Evolutionary conservation across 2,329 filamentous ascomycete genomes (phyloP).

Genomic region (Ceratocystis variospora): DNA sequence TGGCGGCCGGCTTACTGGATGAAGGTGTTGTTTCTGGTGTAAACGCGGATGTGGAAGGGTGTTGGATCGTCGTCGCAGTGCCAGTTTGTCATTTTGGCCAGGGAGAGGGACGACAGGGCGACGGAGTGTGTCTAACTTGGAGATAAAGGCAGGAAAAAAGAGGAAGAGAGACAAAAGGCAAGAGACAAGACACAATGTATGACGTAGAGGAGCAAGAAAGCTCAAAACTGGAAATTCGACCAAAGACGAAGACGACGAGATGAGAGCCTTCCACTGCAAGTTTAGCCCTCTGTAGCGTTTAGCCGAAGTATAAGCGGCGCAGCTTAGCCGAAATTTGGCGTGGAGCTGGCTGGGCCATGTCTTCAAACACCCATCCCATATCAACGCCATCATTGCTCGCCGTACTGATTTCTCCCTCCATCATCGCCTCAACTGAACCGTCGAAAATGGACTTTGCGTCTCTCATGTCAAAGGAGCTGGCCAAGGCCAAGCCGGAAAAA

Average conservation of each 20-base stretch:
- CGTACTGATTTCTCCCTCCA: neutral
- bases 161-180: neutral
- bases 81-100: conserved; percentile 18
- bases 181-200: neutral
- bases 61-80: conserved; percentile 34
- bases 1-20: conserved; percentile 41
- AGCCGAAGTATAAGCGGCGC: conserved; percentile 8
- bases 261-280: neutral
- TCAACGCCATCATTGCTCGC: neutral
- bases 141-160: too few relatives aligned
- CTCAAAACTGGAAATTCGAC: too few relatives aligned
- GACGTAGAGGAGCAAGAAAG: neutral
- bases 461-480: conserved; percentile 84
- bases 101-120: conserved; percentile 15
- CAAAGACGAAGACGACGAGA: too few relatives aligned
- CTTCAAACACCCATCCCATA: neutral
- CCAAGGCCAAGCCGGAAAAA: conserved; percentile 52
- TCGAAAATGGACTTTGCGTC: conserved; percentile 81
- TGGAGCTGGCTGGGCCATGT: too few relatives aligned
- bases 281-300: neutral
- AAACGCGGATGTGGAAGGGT: conserved; percentile 75
- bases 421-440: neutral
- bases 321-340: neutral
- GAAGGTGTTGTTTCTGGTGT: conserved; percentile 62
- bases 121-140: too few relatives aligned